These are phyloP conservation scores for Tricholoma saponaceum DNA, from an alignment of 768 basidiomycete genomes.

Conservation along the genomic window DNA sequence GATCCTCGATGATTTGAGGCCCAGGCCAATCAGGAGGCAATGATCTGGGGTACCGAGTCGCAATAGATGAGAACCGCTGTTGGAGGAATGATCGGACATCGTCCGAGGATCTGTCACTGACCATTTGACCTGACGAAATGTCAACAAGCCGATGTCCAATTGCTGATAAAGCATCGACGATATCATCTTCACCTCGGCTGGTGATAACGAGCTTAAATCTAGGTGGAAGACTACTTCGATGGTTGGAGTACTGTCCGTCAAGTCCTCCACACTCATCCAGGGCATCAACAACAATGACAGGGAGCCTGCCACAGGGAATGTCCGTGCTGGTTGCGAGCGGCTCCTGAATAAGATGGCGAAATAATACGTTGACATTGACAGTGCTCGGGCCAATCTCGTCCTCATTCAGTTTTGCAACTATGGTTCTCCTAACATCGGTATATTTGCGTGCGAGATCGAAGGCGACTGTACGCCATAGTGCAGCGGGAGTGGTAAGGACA, in stretches of 20 bases:
- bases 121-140: too few species aligned
- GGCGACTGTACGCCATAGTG: conserved; percentile 15
- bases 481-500: conserved; percentile 11
- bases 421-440: neutral
- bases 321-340: neutral
- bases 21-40: too few species aligned
- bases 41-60: too few species aligned
- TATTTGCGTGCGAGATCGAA: conserved; percentile 10
- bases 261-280: conserved; percentile 19
- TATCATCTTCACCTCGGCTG: too few species aligned
- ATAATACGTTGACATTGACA: neutral
- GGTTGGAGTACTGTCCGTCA: neutral
- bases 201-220: too few species aligned
- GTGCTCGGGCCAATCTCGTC: neutral
- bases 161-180: too few species aligned
- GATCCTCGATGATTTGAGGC: too few species aligned
- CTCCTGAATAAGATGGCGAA: neutral
- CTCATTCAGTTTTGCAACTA: neutral
- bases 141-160: too few species aligned
- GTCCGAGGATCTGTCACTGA: too few species aligned
- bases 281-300: conserved; percentile 22
- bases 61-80: too few species aligned
- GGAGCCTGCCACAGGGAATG: neutral
- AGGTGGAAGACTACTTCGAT: too few species aligned
- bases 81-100: too few species aligned